Evolutionary conservation across 2,329 filamentous ascomycete genomes (phyloP), one percentile per base, ranked within the genome.

Genomic region (Pseudogymnoascus pannorum): DNA sequence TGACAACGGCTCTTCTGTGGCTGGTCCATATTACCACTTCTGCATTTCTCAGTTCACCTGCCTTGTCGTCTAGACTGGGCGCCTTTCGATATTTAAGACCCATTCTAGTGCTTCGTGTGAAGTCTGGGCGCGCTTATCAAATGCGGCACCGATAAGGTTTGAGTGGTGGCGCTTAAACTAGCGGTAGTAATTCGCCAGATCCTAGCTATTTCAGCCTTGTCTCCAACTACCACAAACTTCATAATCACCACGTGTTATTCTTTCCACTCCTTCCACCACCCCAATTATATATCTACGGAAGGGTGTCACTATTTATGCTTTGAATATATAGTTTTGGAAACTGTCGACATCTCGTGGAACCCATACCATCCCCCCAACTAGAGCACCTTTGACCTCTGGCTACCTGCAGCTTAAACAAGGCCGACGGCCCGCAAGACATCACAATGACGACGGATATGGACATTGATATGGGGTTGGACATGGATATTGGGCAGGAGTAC

Each of bases 401-500:
- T 18, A 54, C 44, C 24, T 54, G 44, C 24, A 31, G 44, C n/a
- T 51, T 7, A 22, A 44, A 9, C 44, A 26, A 29, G 44, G 44
- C 42, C 42, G 12, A 8, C 42, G 22, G 44, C 44, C 6, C 4
- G 6, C 7, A 48, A 48, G 20, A 24, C 18, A 14, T 6, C 44
- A 54, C 24, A 54, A 72, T 71, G 69, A 68, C 68, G 36, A 66
- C 66, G 54, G 72, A 77, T 61, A 86, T 90, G 86, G 87, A 91
- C 73, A 86, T 91, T 61, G 87, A 90, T 65, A 89, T 91, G 85
- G 87, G 86, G 68, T 78, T 89, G 66, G 79, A 81, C 66, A 70
- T 81, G 31, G 79, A 79, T 35, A 74, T 79, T 3, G 78, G 81
- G 33, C 78, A 75, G 7, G 75, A 75, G 11, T 67, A 70, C 29